phyloP scores from a whole-genome alignment of 2,329 filamentous ascomycete species.

The Thielaviopsis populi region DNA sequence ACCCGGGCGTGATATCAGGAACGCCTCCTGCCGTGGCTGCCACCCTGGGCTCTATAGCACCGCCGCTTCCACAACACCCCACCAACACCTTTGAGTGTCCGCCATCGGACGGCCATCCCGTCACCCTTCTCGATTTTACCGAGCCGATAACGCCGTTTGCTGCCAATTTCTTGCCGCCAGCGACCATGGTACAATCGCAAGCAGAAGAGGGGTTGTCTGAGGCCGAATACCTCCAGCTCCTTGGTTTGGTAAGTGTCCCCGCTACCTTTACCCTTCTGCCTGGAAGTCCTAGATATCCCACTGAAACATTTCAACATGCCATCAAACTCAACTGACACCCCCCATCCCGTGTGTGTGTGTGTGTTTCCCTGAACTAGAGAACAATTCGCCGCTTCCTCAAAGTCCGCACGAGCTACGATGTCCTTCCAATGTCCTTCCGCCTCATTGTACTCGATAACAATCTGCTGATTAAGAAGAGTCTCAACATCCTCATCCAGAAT shows the following conservation, averaged over 20 bases:
- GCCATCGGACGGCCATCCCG: constrained; percentile 5
- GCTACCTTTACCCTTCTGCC: background rate
- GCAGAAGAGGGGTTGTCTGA: constrained; percentile 28
- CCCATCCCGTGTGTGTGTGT: no score
- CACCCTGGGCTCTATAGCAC: constrained; percentile 16
- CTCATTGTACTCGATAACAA: constrained; percentile 92
- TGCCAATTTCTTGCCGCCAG: constrained; percentile 28
- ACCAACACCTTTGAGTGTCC: background rate
- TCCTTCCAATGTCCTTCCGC: constrained; percentile 87
- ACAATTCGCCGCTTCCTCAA: constrained; percentile 92
- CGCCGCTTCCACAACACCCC: constrained; percentile 3
- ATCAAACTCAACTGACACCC: background rate
- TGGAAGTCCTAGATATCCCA: background rate
- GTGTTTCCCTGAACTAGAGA: constrained; percentile 39
- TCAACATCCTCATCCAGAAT: constrained; percentile 91
- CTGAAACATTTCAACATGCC: background rate
- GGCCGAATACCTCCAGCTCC: constrained; percentile 61
- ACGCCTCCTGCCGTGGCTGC: constrained; percentile 16
- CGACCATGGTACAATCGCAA: constrained; percentile 9
- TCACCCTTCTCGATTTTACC: constrained; percentile 22
- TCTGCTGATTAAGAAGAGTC: constrained; percentile 88
- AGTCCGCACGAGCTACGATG: constrained; percentile 92
- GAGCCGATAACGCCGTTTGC: constrained; percentile 24
- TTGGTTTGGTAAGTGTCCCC: constrained; percentile 51
- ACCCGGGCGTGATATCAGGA: constrained; percentile 15